Conservation (phyloP, 345 rosid species). For the Aquilaria sinensis region DNA sequence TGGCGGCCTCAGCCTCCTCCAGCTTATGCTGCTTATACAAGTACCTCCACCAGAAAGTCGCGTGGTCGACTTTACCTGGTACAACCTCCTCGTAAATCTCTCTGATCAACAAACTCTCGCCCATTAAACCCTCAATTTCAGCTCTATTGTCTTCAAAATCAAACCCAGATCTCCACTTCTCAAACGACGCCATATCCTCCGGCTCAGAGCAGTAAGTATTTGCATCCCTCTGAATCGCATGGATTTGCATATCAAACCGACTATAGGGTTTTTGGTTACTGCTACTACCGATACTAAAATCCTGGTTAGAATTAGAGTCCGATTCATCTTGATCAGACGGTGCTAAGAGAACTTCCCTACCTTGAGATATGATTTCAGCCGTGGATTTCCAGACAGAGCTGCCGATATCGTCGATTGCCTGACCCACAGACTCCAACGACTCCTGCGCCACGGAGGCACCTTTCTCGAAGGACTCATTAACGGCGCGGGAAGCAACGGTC, state of each 20-base stretch:
- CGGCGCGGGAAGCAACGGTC: constrained; percentile 69
- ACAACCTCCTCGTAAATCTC: constrained; percentile 39
- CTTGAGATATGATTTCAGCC: constrained; percentile 57
- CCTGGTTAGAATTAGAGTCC: constrained; percentile 14
- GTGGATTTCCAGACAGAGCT: constrained; percentile 70
- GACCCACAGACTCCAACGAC: constrained; percentile 72
- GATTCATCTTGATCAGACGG: constrained; percentile 23
- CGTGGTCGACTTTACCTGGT: constrained; percentile 38
- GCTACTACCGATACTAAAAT: neutral
- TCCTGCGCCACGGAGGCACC: constrained; percentile 79
- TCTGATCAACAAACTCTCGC: constrained; percentile 26
- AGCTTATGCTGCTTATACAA: constrained; percentile 49
- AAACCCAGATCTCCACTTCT: constrained; percentile 51
- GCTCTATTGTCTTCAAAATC: constrained; percentile 32
- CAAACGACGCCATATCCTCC: constrained; percentile 42
- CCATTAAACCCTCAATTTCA: constrained; percentile 34
- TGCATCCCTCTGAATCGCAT: constrained; percentile 40
- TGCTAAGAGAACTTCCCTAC: constrained; percentile 40
- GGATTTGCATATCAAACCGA: constrained; percentile 65
- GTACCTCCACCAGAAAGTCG: constrained; percentile 57
- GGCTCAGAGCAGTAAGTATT: constrained; percentile 48
- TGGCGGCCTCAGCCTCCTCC: constrained; percentile 55
- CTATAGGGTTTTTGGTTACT: constrained; percentile 36
- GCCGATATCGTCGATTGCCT: constrained; percentile 78
- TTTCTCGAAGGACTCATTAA: constrained; percentile 60